These are phyloP conservation scores for Dictyostelium firmibasis DNA, from an alignment of 78 protist genomes.

Conservation along the genomic window DNA sequence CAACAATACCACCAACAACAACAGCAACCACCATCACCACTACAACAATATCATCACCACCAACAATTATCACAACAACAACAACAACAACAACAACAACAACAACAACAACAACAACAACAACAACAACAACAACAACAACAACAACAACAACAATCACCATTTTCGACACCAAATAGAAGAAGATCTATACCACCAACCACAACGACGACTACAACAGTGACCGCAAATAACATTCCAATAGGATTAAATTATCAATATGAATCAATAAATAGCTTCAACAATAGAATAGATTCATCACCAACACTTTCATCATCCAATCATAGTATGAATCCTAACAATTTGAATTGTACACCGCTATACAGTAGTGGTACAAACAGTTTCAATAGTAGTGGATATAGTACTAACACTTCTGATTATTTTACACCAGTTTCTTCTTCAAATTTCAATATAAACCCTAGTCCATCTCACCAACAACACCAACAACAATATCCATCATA, in stretches of 20 bases:
- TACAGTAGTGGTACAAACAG: not conserved
- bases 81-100: no score
- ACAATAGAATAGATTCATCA: not conserved
- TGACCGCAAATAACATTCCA: not conserved
- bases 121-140: not conserved
- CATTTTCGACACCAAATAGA: not conserved
- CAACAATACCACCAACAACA: not conserved
- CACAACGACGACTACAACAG: not conserved
- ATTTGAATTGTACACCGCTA: not conserved
- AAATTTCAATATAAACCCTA: not conserved
- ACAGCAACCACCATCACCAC: not conserved
- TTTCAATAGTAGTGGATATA: conserved; percentile 3
- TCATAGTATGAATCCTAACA: not conserved
- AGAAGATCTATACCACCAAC: not conserved
- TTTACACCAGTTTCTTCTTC: not conserved
- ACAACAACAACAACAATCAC: not conserved
- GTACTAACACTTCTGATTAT: not conserved
- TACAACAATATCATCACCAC: not conserved
- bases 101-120: not conserved
- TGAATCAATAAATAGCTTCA: not conserved
- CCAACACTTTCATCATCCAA: not conserved
- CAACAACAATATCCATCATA: not conserved
- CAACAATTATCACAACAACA: not conserved
- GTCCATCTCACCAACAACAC: not conserved
- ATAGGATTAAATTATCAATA: not conserved